phyloP scores from a whole-genome alignment of 179 eudicot genomes.

The Actinidia polygama region DNA sequence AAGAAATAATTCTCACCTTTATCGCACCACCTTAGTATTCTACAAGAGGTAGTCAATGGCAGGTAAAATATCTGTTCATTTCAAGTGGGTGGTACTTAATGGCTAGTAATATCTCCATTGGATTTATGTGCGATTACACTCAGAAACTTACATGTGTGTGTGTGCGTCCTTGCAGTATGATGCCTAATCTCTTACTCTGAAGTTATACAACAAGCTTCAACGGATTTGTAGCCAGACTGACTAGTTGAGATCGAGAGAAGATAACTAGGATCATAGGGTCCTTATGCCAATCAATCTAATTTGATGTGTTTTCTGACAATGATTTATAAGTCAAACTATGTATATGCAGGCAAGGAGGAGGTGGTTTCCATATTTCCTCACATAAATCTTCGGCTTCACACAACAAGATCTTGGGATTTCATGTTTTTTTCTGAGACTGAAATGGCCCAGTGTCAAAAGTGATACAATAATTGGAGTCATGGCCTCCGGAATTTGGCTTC shows the following conservation, averaged over 20 bases:
- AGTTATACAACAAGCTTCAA: constrained; percentile 53
- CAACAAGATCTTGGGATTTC: constrained; percentile 53
- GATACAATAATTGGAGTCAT: constrained; percentile 46
- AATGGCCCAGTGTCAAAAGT: constrained; percentile 22
- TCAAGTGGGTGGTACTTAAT: too few species aligned
- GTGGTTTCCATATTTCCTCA: constrained; percentile 50
- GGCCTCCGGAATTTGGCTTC: constrained; percentile 66
- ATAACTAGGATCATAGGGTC: constrained; percentile 34
- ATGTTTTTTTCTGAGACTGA: constrained; percentile 34
- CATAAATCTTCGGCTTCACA: constrained; percentile 26
- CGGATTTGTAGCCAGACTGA: constrained; percentile 52
- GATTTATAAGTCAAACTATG: too few species aligned
- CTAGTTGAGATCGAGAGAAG: constrained; percentile 36
- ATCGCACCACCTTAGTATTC: constrained; percentile 36
- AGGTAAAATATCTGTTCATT: constrained; percentile 24
- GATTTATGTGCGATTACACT: background rate
- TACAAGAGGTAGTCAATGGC: constrained; percentile 39
- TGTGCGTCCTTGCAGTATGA: constrained; percentile 29
- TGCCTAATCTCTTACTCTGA: constrained; percentile 37
- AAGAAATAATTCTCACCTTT: constrained; percentile 27
- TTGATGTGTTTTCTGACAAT: too few species aligned
- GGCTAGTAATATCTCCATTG: too few species aligned
- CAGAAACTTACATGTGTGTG: background rate
- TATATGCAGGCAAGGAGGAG: constrained; percentile 35
- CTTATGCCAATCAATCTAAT: background rate